Evolutionary conservation across 306 rosid species (phyloP).

Genomic region (Phaseolus lunatus): DNA sequence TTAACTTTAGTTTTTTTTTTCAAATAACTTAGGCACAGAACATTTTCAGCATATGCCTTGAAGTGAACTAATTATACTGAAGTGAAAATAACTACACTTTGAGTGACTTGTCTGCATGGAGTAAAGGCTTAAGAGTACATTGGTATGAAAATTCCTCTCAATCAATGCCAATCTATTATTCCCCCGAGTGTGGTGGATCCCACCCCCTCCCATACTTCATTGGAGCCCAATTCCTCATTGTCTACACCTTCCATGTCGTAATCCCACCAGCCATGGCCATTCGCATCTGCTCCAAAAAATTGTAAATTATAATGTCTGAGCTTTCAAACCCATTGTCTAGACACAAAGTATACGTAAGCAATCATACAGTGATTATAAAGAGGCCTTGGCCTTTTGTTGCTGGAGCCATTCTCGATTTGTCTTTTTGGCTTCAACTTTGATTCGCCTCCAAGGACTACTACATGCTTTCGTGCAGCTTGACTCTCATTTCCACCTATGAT

Average conservation of each 20-base stretch:
- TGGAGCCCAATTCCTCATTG: slow-evolving; percentile 74
- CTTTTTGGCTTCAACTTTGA: slow-evolving; percentile 55
- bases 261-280: slow-evolving; percentile 98
- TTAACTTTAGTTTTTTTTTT: background rate
- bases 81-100: slow-evolving; percentile 10
- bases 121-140: slow-evolving; percentile 17
- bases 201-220: slow-evolving; percentile 96
- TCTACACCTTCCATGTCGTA: slow-evolving; percentile 87
- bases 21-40: background rate
- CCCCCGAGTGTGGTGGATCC: slow-evolving; percentile 93
- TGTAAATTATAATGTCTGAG: slow-evolving; percentile 27
- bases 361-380: slow-evolving; percentile 83
- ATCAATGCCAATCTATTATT: slow-evolving; percentile 79
- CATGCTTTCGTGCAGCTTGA: slow-evolving; percentile 50
- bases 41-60: slow-evolving; percentile 7
- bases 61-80: background rate
- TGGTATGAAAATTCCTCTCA: slow-evolving; percentile 21
- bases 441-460: slow-evolving; percentile 74
- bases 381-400: slow-evolving; percentile 57
- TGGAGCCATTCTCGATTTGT: slow-evolving; percentile 40
- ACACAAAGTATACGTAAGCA: slow-evolving; percentile 12
- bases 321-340: background rate
- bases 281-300: slow-evolving; percentile 63
- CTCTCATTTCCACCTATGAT: slow-evolving; percentile 54
- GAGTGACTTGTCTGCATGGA: background rate